Evolutionary conservation across 2,329 filamentous ascomycete species (phyloP).

Genomic region (Nothophaeocryptopus gaeumannii): DNA sequence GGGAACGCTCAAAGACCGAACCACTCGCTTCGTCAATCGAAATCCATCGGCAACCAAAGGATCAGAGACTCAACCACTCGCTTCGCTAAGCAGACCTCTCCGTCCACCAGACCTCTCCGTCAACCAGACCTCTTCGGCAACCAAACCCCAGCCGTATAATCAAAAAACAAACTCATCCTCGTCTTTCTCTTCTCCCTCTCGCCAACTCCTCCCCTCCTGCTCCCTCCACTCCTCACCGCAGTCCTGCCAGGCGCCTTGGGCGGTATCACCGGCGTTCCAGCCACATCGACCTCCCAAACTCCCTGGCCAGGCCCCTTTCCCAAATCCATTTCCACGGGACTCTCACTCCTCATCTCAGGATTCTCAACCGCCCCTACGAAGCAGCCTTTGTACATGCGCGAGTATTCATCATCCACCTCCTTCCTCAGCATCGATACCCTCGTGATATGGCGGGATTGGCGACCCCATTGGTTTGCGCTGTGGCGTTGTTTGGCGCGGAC

Average conservation of each 20-base stretch:
- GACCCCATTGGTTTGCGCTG: conserved; percentile 24
- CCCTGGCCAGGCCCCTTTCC: conserved; percentile 19
- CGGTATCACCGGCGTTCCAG: neutral
- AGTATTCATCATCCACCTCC: conserved; percentile 28
- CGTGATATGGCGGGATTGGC: conserved; percentile 15
- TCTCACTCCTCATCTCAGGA: conserved; percentile 27
- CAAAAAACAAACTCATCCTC: conserved; percentile 29
- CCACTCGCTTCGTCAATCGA: no score
- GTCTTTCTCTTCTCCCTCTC: conserved; percentile 11
- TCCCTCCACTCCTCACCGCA: conserved; percentile 1
- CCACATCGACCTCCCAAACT: conserved; percentile 20
- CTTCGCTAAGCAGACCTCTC: no score
- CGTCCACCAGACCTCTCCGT: no score
- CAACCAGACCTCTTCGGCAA: conserved; percentile 20
- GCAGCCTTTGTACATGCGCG: conserved; percentile 24
- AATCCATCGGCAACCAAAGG: no score
- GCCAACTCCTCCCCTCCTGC: neutral
- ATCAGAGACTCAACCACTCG: no score
- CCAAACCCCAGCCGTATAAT: conserved; percentile 26
- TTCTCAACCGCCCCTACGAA: conserved; percentile 26
- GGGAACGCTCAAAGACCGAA: no score
- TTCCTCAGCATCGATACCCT: conserved; percentile 27
- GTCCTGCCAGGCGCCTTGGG: conserved; percentile 18
- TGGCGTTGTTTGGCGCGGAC: conserved; percentile 14
- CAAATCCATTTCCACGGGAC: conserved; percentile 27